Evolutionary conservation across 2,329 filamentous ascomycete genomes (phyloP), one percentile per base, ranked within the genome.

Genomic region (Cladosporium velox): DNA sequence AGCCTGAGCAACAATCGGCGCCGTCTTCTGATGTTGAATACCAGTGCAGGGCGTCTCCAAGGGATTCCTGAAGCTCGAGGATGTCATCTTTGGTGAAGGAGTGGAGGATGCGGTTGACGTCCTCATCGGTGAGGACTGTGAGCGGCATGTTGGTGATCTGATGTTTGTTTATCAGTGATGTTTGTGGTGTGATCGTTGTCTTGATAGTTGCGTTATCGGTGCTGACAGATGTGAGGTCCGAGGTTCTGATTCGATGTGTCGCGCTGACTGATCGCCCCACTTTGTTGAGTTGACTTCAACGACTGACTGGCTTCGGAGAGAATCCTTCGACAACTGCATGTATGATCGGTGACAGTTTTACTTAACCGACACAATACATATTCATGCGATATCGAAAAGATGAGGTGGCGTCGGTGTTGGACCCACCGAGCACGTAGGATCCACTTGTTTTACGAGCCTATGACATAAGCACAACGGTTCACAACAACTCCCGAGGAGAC

Each of bases 1-100:
- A 88, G 11, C 82, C 81, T 1, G 86, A 84, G 64, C 83, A 85
- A 70, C 85, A 88, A 41, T 84, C 84, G 70, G 82, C 82, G 3
- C 74, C 77, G 65, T 89, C 87, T 28, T 82, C 84, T 3, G 85
- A 84, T 15, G 86, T 88, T 0, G 87, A 90, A 72, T 90, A 91
- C 72, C 87, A 86, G 71, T 87, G 86, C 4, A 90, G 79, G 0
- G 86, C 86, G 67, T 88, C 84, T 28, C 84, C 84, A 5, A 90
- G 82, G 28, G 81, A 84, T 69, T 82, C 77, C 67, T 88, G 87
- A 8, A 90, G 78, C n/a, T 82, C 77, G 30, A 83, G 72, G 32
- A 89, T 82, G 70, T 89, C 86, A 63, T 87, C 82, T 62, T 81
- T 83, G 47, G 78, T 83, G 60, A 89, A 79, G 14, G 84, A 83